Base-by-base conservation (phyloP, 805 yeast species). In the Candida vaughaniae region DNA sequence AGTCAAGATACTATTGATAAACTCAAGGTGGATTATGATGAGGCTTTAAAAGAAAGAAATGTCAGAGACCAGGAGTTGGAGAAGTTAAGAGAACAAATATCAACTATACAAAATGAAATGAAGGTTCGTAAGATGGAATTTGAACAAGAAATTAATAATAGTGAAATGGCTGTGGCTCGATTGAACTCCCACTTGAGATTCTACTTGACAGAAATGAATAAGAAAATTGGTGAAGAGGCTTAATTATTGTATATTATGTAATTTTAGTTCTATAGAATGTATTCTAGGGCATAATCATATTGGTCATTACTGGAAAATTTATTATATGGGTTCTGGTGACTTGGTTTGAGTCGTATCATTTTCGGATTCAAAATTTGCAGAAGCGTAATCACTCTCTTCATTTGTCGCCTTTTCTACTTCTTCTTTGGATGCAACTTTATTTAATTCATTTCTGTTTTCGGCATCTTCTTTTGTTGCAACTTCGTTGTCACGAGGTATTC, bases 131-230 rank as follows among this genome's bases (percentile, higher is more conserved):
- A 66, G 42, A 56, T 57, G 26, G 73, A 69, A 11, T 75, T 72
- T 42, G 78, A 78, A 34, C 52, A 51, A 17, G 88, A 82, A 47
- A 66, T 73, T 33, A 68, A 73, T 42, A 73, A 67, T 25, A 67
- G 80, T 6, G 76, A 74, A 39, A 53, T 66, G 34, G 84, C 80
- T 48, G 64, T 79, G 37, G 71, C 77, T 16, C 64, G 71, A 41
- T 64, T 83, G 38, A 76, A 76, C 39, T 64, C 77, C 7, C 83
- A 78, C 46, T 65, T 83, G 28, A 65, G 65, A 41, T 56, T 68
- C 37, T 83, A 83, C 47, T 49, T 78, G 35, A 57, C 58, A 27
- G 81, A 77, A 40, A 72, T 79, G 67, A 64, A 65, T 25, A 71
- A 65, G 46, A 63, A 43, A 52, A 36, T 60, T 12, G 16, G 23